Conservation (phyloP, 139 green algal species). For the Desmodesmus armatus region DNA sequence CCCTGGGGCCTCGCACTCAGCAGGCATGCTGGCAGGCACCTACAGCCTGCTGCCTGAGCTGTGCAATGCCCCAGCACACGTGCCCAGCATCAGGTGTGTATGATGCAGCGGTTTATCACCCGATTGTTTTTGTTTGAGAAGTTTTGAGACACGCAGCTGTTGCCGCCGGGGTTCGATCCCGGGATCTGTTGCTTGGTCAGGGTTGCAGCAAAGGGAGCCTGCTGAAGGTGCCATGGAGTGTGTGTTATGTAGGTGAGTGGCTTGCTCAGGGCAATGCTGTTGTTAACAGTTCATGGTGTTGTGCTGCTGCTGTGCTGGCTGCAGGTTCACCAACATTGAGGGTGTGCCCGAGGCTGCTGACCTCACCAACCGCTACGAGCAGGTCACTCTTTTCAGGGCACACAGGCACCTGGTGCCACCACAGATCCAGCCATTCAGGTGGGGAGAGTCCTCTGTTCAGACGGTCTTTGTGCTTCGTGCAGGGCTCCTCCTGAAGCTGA, state of each 20-base stretch:
- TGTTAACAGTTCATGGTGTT: background rate
- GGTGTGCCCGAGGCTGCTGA: constrained; percentile 59
- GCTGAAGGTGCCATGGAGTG: too few species aligned
- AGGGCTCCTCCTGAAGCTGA: too few species aligned
- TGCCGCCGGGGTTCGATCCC: too few species aligned
- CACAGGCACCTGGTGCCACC: constrained; percentile 66
- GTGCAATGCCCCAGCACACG: constrained; percentile 1
- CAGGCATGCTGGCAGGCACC: background rate
- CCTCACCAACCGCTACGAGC: constrained; percentile 61
- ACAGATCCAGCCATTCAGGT: constrained; percentile 33
- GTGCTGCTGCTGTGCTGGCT: background rate
- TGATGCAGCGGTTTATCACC: too few species aligned
- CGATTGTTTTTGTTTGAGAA: too few species aligned
- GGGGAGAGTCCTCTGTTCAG: too few species aligned
- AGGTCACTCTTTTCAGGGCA: constrained; percentile 70
- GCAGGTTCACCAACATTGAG: constrained; percentile 73
- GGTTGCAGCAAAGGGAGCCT: background rate
- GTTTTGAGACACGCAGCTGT: too few species aligned
- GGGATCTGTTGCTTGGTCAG: background rate
- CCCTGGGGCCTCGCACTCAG: background rate
- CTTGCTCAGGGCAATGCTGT: too few species aligned
- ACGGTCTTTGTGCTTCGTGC: too few species aligned
- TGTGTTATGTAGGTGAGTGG: too few species aligned
- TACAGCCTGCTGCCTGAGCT: constrained; percentile 46
- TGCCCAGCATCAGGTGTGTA: constrained; percentile 44